Evolutionary conservation across 129 eudicot species (phyloP).

Genomic region (Helianthus tuberosus): DNA sequence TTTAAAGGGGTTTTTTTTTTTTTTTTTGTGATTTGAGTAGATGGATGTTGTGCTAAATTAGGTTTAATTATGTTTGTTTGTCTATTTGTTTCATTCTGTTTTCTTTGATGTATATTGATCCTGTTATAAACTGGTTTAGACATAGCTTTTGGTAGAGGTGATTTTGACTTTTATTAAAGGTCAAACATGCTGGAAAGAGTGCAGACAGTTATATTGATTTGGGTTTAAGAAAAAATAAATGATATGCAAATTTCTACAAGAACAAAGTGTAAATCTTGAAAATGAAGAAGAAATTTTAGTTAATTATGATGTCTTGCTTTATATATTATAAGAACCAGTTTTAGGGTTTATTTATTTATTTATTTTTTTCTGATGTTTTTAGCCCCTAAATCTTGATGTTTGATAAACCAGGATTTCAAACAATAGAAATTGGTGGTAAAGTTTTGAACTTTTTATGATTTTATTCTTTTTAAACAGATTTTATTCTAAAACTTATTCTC

Average conservation of each 20-base stretch:
- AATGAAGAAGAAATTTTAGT: neutral
- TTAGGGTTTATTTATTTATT: neutral
- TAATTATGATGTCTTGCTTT: neutral
- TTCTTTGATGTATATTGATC: constrained; percentile 9
- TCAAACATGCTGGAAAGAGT: constrained; percentile 10
- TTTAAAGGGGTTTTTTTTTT: constrained; percentile 12
- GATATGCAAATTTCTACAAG: neutral
- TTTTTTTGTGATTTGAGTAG: constrained; percentile 16
- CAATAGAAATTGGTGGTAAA: too few relatives aligned
- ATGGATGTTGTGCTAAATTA: constrained; percentile 17
- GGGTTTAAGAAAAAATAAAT: too few relatives aligned
- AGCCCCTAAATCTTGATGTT: constrained; percentile 13
- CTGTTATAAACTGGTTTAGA: neutral
- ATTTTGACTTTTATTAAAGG: constrained; percentile 16
- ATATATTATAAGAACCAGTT: neutral
- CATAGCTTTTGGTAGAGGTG: constrained; percentile 5
- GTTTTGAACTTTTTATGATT: too few relatives aligned
- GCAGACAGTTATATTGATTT: neutral
- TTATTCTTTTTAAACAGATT: too few relatives aligned
- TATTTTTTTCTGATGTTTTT: neutral
- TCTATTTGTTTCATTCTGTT: neutral
- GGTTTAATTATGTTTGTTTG: constrained; percentile 13
- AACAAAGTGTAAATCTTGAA: neutral
- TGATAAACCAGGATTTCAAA: constrained; percentile 9
- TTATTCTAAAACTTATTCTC: too few relatives aligned